Base-by-base conservation (phyloP, 352 stramenopile genomes). In the Albugo candida region DNA sequence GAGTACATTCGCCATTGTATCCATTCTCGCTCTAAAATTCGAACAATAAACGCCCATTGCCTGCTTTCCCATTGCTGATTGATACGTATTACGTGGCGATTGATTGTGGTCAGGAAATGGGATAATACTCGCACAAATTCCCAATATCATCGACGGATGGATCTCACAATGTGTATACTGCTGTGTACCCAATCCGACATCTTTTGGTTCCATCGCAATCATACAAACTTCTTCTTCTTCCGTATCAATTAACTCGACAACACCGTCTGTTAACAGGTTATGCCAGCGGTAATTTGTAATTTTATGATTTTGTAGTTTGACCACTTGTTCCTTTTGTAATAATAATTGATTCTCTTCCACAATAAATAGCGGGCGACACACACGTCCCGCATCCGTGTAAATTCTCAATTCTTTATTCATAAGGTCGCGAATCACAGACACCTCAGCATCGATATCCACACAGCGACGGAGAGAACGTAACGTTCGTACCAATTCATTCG, bases 41-140 rank as follows among this genome's bases (percentile, higher is more conserved):
- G 89, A 98, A 4, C 86, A 83, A 66, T 99, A 99, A 51, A 99
- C 98, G 53, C 77, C 67, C 95, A 99, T 99, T 31, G 96, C 95
- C 65, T 99, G 96, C 70, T 99, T 99, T 43, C 96, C 96, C 96
- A 99, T 99, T 54, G 95, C 94, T 58, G 80, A 95, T 67, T 99
- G 95, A 61, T 99, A 99, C 27, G 95, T 99, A 75, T 99, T 99
- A 89, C 96, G 89, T 45, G 96, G 96, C 65, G 86, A 98, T 70
- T 99, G 96, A 65, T 99, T 99, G 81, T 99, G 96, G 72, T 99
- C 94, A 0, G 96, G 95, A 76, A 99, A 99, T 16, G 96, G 96
- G 81, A 99, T 99, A 63, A 99, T 99, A 52, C 87, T 97, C 31
- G 95, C 95, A 65, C 93, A 99, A 52, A 99, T 96, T 43, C 96